phyloP scores from a whole-genome alignment of 441 rosid genomes.

The Hura crepitans region DNA sequence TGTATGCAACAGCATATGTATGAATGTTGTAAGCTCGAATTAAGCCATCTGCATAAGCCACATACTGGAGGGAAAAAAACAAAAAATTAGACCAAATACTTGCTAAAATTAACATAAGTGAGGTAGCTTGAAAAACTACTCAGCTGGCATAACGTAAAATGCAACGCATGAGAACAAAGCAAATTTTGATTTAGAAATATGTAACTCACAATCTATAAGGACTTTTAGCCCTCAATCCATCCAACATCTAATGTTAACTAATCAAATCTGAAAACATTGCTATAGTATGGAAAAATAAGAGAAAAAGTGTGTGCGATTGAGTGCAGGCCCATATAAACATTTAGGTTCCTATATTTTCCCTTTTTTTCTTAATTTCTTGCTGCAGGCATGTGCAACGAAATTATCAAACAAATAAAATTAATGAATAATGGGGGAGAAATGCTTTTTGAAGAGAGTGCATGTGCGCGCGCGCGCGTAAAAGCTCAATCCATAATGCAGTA shows the following conservation, averaged over 20 bases:
- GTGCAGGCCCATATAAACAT: too few species aligned
- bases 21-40: conserved; percentile 98
- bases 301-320: too few species aligned
- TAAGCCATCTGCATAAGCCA: conserved; percentile 98
- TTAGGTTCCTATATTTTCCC: not conserved
- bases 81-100: conserved; percentile 17
- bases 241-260: not conserved
- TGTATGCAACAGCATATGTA: conserved; percentile 87
- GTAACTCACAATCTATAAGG: not conserved
- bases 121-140: conserved; percentile 9
- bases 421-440: not conserved
- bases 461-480: too few species aligned
- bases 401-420: not conserved
- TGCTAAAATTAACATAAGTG: conserved; percentile 14
- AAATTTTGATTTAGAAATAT: not conserved
- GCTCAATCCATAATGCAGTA: not conserved
- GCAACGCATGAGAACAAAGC: conserved; percentile 8
- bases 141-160: conserved; percentile 4
- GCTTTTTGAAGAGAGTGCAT: too few species aligned
- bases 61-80: conserved; percentile 58
- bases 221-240: not conserved
- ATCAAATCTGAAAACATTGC: not conserved
- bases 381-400: not conserved
- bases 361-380: not conserved
- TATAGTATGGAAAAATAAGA: not conserved